These are phyloP conservation scores for Rhynchospora tenuis DNA, from an alignment of 176 grass and related monocot genomes.

Conservation along the genomic window DNA sequence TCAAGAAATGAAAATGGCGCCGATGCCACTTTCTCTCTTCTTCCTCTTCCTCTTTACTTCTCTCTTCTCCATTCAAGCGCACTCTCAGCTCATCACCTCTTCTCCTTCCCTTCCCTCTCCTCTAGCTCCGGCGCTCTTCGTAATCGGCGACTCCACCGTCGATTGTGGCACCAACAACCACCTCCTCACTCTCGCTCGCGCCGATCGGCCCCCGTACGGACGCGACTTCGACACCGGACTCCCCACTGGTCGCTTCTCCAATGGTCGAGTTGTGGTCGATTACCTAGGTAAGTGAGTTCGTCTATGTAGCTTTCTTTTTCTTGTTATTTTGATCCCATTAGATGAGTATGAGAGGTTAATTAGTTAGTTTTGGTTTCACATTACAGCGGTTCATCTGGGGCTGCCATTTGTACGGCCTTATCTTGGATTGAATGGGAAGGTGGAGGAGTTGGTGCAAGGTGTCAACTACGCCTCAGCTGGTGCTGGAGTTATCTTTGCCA, in stretches of 20 bases:
- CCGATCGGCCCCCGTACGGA: slow-evolving; percentile 54
- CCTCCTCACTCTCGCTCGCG: slow-evolving; percentile 62
- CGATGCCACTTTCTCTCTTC: not conserved
- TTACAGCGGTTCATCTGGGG: slow-evolving; percentile 49
- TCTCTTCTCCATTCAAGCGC: not conserved
- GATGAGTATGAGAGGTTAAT: not conserved
- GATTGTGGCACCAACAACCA: slow-evolving; percentile 90
- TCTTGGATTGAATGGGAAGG: slow-evolving; percentile 43
- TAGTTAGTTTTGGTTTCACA: slow-evolving; percentile 5
- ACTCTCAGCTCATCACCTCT: not conserved
- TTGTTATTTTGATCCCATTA: not conserved
- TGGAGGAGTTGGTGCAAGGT: slow-evolving; percentile 35
- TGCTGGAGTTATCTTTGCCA: slow-evolving; percentile 51
- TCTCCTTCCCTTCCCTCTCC: slow-evolving; percentile 8
- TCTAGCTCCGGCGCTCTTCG: slow-evolving; percentile 60
- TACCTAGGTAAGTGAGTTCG: slow-evolving; percentile 39
- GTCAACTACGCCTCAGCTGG: slow-evolving; percentile 45
- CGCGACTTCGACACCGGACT: slow-evolving; percentile 68
- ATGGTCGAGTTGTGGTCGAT: slow-evolving; percentile 73
- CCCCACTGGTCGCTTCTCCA: slow-evolving; percentile 82
- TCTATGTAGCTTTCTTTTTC: no score
- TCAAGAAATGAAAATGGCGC: slow-evolving; percentile 8
- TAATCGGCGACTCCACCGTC: slow-evolving; percentile 72
- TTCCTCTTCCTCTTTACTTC: not conserved
- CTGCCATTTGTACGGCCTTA: slow-evolving; percentile 64